These are phyloP conservation scores for Ananas comosus DNA, from an alignment of 176 grass and related monocot species.

Conservation along the genomic window DNA sequence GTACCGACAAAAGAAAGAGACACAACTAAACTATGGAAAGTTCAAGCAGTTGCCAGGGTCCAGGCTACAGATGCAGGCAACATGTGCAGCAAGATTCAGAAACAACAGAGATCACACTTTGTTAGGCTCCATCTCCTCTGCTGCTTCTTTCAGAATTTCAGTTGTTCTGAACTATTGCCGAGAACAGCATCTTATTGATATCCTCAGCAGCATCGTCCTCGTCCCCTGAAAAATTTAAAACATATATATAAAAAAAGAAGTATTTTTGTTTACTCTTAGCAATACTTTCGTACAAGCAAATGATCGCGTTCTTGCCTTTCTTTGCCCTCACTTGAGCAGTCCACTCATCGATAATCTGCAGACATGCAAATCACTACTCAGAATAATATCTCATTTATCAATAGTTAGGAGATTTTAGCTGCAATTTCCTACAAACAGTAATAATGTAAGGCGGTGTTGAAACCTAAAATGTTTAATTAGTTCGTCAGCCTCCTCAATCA, in stretches of 20 bases:
- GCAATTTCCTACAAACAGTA: neutral
- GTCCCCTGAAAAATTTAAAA: slow-evolving; percentile 36
- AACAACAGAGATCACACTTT: neutral
- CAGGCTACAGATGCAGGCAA: neutral
- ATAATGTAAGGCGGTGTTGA: neutral
- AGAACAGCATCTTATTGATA: slow-evolving; percentile 70
- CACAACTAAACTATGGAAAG: too few relatives aligned
- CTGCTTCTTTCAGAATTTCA: slow-evolving; percentile 10
- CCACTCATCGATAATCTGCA: slow-evolving; percentile 70
- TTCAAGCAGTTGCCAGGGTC: neutral
- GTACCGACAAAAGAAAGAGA: too few relatives aligned
- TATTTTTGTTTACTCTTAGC: neutral
- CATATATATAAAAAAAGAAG: neutral
- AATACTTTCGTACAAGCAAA: neutral
- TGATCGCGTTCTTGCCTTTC: slow-evolving; percentile 23
- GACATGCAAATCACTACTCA: neutral
- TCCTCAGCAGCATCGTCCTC: slow-evolving; percentile 25
- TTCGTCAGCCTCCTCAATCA: too few relatives aligned
- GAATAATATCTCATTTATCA: neutral
- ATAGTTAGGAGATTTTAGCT: neutral
- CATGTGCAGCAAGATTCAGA: neutral
- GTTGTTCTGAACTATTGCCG: slow-evolving; percentile 44
- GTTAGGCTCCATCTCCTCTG: neutral
- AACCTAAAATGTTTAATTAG: neutral
- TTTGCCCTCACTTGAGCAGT: slow-evolving; percentile 38